These are phyloP conservation scores for Chaetomium sp. DNA, from an alignment of 2,329 filamentous ascomycete genomes.

Conservation along the genomic window DNA sequence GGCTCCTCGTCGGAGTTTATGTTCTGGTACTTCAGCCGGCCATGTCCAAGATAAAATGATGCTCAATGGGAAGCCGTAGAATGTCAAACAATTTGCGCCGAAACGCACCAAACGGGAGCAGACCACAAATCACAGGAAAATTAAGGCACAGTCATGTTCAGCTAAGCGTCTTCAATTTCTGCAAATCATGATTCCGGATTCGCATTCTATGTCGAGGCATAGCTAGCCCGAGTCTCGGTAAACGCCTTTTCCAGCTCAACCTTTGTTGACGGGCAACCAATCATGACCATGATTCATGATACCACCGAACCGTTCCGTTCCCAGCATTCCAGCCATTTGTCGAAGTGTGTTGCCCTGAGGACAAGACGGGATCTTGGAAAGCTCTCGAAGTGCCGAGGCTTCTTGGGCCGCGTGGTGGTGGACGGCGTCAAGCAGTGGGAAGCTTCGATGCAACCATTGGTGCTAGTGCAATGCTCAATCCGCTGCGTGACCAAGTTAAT, in stretches of 20 bases:
- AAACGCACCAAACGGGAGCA: too few species aligned
- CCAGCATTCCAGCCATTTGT: constrained; percentile 13
- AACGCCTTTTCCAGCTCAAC: constrained; percentile 21
- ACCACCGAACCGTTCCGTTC: constrained; percentile 18
- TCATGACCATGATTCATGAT: constrained; percentile 20
- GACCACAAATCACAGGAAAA: background rate
- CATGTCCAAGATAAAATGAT: too few species aligned
- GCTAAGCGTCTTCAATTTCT: constrained; percentile 17
- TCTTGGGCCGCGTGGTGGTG: constrained; percentile 10
- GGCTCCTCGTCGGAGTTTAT: too few species aligned
- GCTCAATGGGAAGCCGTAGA: too few species aligned
- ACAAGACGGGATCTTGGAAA: constrained; percentile 11
- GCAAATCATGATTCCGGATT: constrained; percentile 17
- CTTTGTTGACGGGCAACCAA: constrained; percentile 24
- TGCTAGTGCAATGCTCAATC: constrained; percentile 22
- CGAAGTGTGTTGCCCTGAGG: constrained; percentile 6
- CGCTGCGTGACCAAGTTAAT: constrained; percentile 19
- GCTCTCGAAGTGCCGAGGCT: constrained; percentile 14
- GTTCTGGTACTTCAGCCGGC: too few species aligned
- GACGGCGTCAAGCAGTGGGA: constrained; percentile 13
- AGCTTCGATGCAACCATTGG: constrained; percentile 14
- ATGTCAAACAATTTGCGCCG: too few species aligned
- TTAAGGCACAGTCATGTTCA: constrained; percentile 2
- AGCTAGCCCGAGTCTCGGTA: constrained; percentile 16
- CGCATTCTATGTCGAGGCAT: constrained; percentile 15